Evolutionary conservation across 805 yeast genomes (phyloP).

Genomic region (Candida khao-thaluensis): DNA sequence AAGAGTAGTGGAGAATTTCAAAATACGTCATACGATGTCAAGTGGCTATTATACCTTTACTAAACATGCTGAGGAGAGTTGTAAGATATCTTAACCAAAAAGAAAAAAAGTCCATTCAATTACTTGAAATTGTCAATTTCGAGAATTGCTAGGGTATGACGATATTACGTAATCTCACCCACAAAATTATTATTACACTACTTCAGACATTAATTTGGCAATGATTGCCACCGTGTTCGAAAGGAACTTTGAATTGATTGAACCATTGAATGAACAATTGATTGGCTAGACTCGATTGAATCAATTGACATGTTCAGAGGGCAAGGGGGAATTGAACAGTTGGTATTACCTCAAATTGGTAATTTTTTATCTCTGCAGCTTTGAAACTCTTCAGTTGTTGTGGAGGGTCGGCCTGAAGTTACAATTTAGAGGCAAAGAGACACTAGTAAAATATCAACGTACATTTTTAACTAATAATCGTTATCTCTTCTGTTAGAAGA

Average conservation of each 20-base stretch:
- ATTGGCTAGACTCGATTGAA: no score
- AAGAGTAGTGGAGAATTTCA: background rate
- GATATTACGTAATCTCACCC: background rate
- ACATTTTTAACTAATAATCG: constrained; percentile 3
- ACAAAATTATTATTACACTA: background rate
- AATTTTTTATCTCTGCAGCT: no score
- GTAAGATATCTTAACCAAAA: background rate
- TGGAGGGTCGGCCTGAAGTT: no score
- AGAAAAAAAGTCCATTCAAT: background rate
- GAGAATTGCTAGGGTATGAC: background rate
- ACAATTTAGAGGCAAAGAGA: no score
- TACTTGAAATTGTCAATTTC: background rate
- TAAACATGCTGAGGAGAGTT: no score
- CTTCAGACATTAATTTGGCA: background rate
- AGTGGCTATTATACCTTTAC: no score
- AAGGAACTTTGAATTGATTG: no score
- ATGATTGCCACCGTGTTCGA: background rate
- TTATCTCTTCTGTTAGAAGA: constrained; percentile 8
- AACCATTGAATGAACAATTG: no score
- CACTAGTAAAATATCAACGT: background rate
- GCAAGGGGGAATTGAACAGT: no score
- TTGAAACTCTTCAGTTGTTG: no score
- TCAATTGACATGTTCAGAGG: no score
- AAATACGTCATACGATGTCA: background rate
- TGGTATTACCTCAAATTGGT: no score